These are phyloP conservation scores for Larix sibirica DNA, from an alignment of 83 land plant species.

Conservation along the genomic window DNA sequence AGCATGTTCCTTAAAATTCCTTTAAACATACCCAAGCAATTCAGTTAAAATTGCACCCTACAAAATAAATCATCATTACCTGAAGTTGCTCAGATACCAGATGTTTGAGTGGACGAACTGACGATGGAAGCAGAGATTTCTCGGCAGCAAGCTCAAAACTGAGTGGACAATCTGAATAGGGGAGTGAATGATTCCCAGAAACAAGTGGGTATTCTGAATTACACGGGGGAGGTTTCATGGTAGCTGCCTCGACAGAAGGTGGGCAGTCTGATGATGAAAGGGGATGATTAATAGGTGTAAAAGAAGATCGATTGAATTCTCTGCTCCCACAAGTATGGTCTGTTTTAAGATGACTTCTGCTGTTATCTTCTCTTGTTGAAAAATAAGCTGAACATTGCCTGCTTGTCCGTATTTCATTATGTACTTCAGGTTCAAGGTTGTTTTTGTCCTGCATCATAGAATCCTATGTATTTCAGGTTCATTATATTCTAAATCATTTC, in stretches of 20 bases:
- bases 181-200: background rate
- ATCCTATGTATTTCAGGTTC: background rate
- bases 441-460: background rate
- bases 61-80: background rate
- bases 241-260: background rate
- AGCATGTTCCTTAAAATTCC: background rate
- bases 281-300: background rate
- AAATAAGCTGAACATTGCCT: background rate
- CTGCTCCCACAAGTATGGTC: constrained; percentile 1
- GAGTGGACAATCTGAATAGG: background rate
- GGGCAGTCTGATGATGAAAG: background rate
- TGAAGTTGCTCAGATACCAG: background rate
- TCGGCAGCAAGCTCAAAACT: background rate
- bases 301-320: background rate
- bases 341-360: background rate
- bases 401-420: background rate
- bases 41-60: too few relatives aligned
- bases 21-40: too few relatives aligned
- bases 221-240: background rate
- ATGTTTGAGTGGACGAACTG: background rate
- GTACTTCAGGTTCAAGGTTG: background rate
- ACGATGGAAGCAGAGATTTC: background rate
- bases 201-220: background rate
- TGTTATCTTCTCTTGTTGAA: background rate
- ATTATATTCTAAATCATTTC: background rate